Evolutionary conservation across 306 rosid genomes (phyloP).

Genomic region (apple (Malus domestica)): DNA sequence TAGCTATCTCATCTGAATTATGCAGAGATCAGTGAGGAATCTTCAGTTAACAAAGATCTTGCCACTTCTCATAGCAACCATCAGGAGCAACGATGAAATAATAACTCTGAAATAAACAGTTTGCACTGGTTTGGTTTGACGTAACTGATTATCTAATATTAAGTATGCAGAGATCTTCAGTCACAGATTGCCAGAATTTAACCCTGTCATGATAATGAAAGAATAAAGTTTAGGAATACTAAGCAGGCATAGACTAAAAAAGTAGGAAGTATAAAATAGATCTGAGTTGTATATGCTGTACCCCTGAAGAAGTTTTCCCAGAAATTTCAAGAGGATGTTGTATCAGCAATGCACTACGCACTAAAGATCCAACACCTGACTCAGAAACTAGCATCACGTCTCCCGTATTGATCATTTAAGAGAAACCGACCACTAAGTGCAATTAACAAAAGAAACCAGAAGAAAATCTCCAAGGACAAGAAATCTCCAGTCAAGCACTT

Average conservation of each 20-base stretch:
- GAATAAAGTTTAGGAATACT: background rate
- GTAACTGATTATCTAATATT: conserved; percentile 33
- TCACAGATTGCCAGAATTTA: conserved; percentile 42
- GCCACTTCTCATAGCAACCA: conserved; percentile 43
- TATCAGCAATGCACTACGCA: conserved; percentile 80
- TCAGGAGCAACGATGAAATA: conserved; percentile 32
- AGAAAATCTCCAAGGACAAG: conserved; percentile 81
- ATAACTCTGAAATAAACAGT: conserved; percentile 27
- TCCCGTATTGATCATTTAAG: conserved; percentile 66
- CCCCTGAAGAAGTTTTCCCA: conserved; percentile 56
- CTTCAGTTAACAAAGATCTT: conserved; percentile 27
- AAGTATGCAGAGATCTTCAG: conserved; percentile 44
- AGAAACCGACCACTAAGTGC: conserved; percentile 79
- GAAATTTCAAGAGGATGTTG: conserved; percentile 48
- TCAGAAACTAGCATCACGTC: conserved; percentile 75
- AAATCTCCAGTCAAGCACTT: conserved; percentile 97
- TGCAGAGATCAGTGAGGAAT: conserved; percentile 31
- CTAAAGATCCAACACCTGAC: conserved; percentile 81
- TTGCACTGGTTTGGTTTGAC: conserved; percentile 41
- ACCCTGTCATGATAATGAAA: conserved; percentile 43
- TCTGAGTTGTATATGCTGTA: conserved; percentile 16
- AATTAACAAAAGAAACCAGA: conserved; percentile 92
- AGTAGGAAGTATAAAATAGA: background rate
- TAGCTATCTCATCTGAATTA: conserved; percentile 50
- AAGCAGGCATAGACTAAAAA: background rate